These are phyloP conservation scores for Yamadazyma triangularis DNA, from an alignment of 1,139 yeast genomes.

Conservation along the genomic window DNA sequence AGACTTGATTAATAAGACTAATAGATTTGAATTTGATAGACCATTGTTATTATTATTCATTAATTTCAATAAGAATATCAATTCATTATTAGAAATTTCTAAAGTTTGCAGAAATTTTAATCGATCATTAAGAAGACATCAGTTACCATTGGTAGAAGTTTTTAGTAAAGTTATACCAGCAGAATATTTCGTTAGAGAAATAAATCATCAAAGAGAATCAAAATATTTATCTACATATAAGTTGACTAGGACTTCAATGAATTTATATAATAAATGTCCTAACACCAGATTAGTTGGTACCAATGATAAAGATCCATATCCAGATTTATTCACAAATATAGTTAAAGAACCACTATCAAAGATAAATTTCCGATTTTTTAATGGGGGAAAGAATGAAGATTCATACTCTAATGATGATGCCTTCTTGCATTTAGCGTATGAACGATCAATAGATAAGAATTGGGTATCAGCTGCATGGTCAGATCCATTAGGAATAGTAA, in stretches of 20 bases:
- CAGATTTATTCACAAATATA: constrained; percentile 34
- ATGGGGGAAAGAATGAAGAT: constrained; percentile 16
- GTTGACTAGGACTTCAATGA: constrained; percentile 50
- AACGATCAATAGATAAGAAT: constrained; percentile 70
- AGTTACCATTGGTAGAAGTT: constrained; percentile 39
- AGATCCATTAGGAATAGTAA: constrained; percentile 70
- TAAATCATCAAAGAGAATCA: constrained; percentile 27
- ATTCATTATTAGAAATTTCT: constrained; percentile 46
- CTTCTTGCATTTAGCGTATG: constrained; percentile 80
- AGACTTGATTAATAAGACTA: constrained; percentile 40
- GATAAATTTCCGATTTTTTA: constrained; percentile 49
- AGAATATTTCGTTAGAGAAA: constrained; percentile 38
- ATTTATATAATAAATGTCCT: constrained; percentile 61
- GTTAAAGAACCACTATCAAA: constrained; percentile 44
- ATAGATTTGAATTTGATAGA: constrained; percentile 38
- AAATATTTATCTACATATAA: constrained; percentile 47
- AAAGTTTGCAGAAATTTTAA: constrained; percentile 47
- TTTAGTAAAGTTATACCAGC: constrained; percentile 58
- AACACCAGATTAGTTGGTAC: constrained; percentile 8
- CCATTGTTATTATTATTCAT: constrained; percentile 46
- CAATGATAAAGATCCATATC: constrained; percentile 6
- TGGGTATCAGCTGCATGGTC: constrained; percentile 93
- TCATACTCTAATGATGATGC: constrained; percentile 54
- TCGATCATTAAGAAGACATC: constrained; percentile 33
- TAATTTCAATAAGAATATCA: constrained; percentile 41